Evolutionary conservation across 2,329 filamentous ascomycete genomes (phyloP), one percentile per base, ranked within the genome.

Genomic region (Hymenoscyphus albidus): DNA sequence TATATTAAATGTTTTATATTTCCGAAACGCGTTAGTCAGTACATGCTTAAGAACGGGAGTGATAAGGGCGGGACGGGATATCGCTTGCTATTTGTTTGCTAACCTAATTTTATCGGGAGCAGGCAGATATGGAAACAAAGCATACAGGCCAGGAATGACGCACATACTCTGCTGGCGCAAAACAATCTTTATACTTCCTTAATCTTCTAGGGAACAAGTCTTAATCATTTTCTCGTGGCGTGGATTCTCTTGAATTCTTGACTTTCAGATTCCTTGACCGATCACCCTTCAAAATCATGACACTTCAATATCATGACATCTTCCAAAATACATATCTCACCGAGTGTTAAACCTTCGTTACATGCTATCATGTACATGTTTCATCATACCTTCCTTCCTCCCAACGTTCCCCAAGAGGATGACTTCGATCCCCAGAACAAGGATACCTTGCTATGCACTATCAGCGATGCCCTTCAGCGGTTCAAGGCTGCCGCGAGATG

Each of bases 361-460:
- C 7, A 3, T 35, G 32, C 32, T 4, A 35, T 35, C 32, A 35
- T 35, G 32, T 35, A 35, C 32, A 35, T 81, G 1, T 73, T 81
- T 56, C 70, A 82, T 42, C 80, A 83, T 68, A 70, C 82, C 1
- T 80, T 82, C 22, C 74, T 83, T 0, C 81, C 81, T 0, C 79
- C 80, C 1, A 75, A 80, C 44, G 72, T 82, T 1, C 81, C 81
- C 0, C 77, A 81, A 59, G 55, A 68, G 55, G 71, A 76, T 16
- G 74, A 79, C 40, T 70, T 72, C 0, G 62, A 68, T n/a, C 51
- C 62, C 42, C 48, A 35, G 32, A 44, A 61, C 7, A 65, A 70
- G 18, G 48, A 56, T 4, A 35, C 32, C 32, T 35, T 35, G 32
- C 7, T 35, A 35, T 35, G 7, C 32, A 35, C 32, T 7, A 3